These are phyloP conservation scores for Daucus carota DNA, from an alignment of 129 eudicot species.

Conservation along the genomic window DNA sequence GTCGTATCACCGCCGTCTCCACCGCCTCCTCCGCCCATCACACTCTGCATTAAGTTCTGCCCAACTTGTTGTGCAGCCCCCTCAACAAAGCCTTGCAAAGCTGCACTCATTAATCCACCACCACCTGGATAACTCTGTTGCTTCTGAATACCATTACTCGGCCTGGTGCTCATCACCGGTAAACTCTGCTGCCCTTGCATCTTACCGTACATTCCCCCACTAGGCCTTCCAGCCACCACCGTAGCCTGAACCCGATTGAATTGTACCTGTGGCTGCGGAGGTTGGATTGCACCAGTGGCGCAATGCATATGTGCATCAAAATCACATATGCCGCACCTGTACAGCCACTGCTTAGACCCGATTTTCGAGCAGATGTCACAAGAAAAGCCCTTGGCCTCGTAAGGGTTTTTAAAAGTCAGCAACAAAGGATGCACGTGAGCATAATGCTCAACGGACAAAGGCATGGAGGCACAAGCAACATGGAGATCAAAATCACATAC, in stretches of 20 bases:
- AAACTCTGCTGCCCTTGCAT: conserved; percentile 3
- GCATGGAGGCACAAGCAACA: conserved; percentile 42
- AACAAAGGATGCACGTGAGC: conserved; percentile 37
- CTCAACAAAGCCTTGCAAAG: conserved; percentile 42
- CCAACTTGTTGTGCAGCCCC: conserved; percentile 53
- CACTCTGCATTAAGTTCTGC: conserved; percentile 31
- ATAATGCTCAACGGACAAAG: conserved; percentile 26
- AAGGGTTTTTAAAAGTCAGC: conserved; percentile 43
- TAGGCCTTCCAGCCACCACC: background rate
- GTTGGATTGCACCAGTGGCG: conserved; percentile 11
- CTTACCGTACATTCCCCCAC: background rate
- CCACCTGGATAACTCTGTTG: conserved; percentile 1
- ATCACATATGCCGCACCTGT: conserved; percentile 46
- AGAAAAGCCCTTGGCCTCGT: conserved; percentile 33
- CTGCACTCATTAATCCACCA: conserved; percentile 23
- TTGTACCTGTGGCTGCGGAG: background rate
- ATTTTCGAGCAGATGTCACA: conserved; percentile 47
- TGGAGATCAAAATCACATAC: conserved; percentile 49
- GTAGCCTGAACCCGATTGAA: conserved; percentile 18
- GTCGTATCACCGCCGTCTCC: conserved; percentile 1
- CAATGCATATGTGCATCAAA: conserved; percentile 60
- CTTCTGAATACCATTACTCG: background rate
- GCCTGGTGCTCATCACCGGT: background rate
- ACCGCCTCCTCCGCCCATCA: conserved; percentile 22
- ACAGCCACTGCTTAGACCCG: conserved; percentile 54